Percentiles rank a stretch among this genome's conserved stretches.
These are phyloP conservation scores for Syncephalastrum racemosum DNA, from an alignment of 371 early-diverging fungal genomes.

Conservation along the genomic window DNA sequence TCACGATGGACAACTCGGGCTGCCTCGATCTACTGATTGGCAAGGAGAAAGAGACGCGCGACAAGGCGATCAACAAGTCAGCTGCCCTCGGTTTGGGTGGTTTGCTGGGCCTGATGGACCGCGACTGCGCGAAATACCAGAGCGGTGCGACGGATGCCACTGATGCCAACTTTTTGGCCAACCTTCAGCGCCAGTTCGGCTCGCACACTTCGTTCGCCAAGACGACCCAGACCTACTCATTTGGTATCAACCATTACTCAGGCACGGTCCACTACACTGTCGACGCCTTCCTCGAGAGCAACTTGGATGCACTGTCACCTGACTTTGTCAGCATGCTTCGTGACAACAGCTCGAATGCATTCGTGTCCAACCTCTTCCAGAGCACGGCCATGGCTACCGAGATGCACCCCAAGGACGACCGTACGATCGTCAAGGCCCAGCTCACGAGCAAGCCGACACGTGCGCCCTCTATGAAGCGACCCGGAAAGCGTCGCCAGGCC, in stretches of 20 bases:
- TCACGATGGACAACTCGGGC: conserved; percentile 47
- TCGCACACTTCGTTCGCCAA: conserved; percentile 37
- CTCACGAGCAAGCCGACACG: conserved; percentile 70
- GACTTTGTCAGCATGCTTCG: conserved; percentile 86
- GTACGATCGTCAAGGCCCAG: conserved; percentile 44
- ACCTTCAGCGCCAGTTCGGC: conserved; percentile 33
- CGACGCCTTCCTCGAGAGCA: conserved; percentile 69
- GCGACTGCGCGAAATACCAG: conserved; percentile 42
- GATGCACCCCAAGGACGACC: conserved; percentile 77
- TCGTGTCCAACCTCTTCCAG: conserved; percentile 81
- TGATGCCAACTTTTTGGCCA: conserved; percentile 51
- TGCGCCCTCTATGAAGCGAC: conserved; percentile 66
- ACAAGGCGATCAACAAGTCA: conserved; percentile 22
- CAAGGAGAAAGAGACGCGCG: conserved; percentile 15
- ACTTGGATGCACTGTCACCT: conserved; percentile 71
- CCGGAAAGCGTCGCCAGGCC: conserved; percentile 31
- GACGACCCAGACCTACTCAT: conserved; percentile 42
- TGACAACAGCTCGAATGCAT: conserved; percentile 67
- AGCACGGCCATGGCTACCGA: conserved; percentile 79
- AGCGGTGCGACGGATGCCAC: conserved; percentile 48
- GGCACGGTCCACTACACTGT: conserved; percentile 71
- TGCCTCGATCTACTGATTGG: conserved; percentile 57
- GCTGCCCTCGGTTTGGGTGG: conserved; percentile 33
- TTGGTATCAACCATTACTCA: conserved; percentile 78
- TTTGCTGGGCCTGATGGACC: conserved; percentile 63